These are phyloP conservation scores for Vachellia collinsii DNA, from an alignment of 306 rosid species.

Conservation along the genomic window DNA sequence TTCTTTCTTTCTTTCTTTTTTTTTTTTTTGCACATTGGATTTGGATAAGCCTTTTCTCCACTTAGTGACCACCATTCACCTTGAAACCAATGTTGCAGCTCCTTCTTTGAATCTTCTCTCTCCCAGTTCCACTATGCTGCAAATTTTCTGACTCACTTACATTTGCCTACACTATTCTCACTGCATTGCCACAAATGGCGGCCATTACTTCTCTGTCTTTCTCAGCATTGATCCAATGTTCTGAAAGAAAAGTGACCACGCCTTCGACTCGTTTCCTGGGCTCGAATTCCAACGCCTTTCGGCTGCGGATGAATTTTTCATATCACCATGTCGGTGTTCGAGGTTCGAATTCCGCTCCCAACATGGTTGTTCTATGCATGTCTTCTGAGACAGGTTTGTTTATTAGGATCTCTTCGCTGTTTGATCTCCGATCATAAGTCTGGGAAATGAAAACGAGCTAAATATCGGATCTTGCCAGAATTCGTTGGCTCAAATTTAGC, in stretches of 20 bases:
- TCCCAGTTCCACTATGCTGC: background rate
- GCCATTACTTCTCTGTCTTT: too few species aligned
- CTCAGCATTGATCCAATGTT: constrained; percentile 48
- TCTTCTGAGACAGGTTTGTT: constrained; percentile 58
- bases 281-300: constrained; percentile 47
- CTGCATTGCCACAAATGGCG: too few species aligned
- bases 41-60: constrained; percentile 70
- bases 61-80: too few species aligned
- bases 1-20: too few species aligned
- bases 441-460: background rate
- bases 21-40: too few species aligned
- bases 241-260: constrained; percentile 45
- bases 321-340: constrained; percentile 44
- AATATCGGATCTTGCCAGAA: background rate
- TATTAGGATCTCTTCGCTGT: background rate
- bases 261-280: constrained; percentile 53
- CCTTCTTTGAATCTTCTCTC: constrained; percentile 31
- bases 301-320: constrained; percentile 46
- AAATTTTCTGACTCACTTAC: too few species aligned
- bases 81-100: constrained; percentile 33
- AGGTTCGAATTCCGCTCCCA: constrained; percentile 46
- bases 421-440: constrained; percentile 28
- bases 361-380: constrained; percentile 70
- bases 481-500: background rate
- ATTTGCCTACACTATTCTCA: too few species aligned